Evolutionary conservation across 805 yeast species (phyloP).

Genomic region (Candida khao-thaluensis): DNA sequence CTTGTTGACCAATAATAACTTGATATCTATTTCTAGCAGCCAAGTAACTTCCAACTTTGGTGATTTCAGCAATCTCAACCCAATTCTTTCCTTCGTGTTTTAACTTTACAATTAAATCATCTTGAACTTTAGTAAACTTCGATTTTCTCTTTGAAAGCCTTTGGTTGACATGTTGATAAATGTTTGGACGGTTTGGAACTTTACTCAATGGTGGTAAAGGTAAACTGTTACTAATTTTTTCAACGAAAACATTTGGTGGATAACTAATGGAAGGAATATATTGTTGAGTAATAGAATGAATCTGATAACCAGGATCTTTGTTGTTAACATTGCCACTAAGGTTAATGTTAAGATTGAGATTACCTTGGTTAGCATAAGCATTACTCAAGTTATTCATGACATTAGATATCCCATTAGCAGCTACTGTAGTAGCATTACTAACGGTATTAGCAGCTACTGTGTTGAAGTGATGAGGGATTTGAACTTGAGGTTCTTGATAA

Average conservation of each 20-base stretch:
- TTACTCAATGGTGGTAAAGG: constrained; percentile 51
- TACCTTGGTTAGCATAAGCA: background rate
- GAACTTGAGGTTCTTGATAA: constrained; percentile 5
- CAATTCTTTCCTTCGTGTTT: constrained; percentile 65
- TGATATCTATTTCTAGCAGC: constrained; percentile 80
- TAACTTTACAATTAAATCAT: constrained; percentile 57
- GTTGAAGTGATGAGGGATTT: constrained; percentile 6
- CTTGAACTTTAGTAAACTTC: constrained; percentile 71
- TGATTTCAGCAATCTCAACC: constrained; percentile 69
- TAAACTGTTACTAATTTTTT: constrained; percentile 20
- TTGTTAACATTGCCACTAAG: constrained; percentile 3
- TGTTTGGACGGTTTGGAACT: constrained; percentile 43
- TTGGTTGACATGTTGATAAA: constrained; percentile 39
- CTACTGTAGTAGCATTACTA: background rate
- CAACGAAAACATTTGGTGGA: constrained; percentile 7
- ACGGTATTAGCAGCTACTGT: constrained; percentile 3
- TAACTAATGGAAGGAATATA: constrained; percentile 6
- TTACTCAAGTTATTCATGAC: constrained; percentile 3
- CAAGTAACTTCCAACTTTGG: constrained; percentile 62
- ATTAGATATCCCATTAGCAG: constrained; percentile 5
- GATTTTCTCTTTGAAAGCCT: constrained; percentile 60
- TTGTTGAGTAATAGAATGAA: constrained; percentile 6
- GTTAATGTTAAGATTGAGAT: constrained; percentile 2
- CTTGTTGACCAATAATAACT: constrained; percentile 80
- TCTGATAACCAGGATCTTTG: constrained; percentile 4